Percentiles rank a stretch among this genome's conserved stretches.
Conservation (phyloP, 805 yeast species). For the Ogataea zsoltii region DNA sequence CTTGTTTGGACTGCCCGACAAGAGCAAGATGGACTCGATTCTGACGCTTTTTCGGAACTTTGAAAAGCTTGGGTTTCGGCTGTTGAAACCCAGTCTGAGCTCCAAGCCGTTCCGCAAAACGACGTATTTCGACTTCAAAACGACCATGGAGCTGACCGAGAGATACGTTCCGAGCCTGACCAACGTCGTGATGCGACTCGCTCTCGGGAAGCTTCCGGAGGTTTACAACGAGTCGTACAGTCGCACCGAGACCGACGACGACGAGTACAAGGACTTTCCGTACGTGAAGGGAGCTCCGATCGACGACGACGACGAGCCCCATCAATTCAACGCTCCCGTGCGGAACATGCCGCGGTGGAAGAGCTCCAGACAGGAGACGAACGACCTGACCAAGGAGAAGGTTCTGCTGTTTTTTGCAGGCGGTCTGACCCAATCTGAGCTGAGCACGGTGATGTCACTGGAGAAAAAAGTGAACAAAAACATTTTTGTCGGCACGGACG, state of each 20-base stretch:
- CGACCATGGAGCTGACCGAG: slow-evolving; percentile 27
- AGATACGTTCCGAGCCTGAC: slow-evolving; percentile 29
- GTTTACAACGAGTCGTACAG: slow-evolving; percentile 21
- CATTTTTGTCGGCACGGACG: slow-evolving; percentile 79
- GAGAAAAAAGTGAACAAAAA: slow-evolving; percentile 64
- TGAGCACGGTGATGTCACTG: slow-evolving; percentile 72
- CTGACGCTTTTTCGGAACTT: slow-evolving; percentile 59
- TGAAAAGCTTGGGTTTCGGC: slow-evolving; percentile 38
- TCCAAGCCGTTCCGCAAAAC: slow-evolving; percentile 47
- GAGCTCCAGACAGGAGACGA: slow-evolving; percentile 22
- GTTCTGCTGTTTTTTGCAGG: slow-evolving; percentile 84
- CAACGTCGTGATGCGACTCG: slow-evolving; percentile 29
- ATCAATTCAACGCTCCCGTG: slow-evolving; percentile 14
- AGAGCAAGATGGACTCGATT: slow-evolving; percentile 34
- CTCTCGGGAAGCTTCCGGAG: slow-evolving; percentile 30
- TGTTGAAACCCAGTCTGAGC: slow-evolving; percentile 39
- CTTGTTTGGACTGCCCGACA: slow-evolving; percentile 45
- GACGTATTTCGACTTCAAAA: slow-evolving; percentile 53
- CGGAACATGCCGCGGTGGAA: slow-evolving; percentile 35
- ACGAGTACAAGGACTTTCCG: slow-evolving; percentile 54
- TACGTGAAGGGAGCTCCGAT: slow-evolving; percentile 40
- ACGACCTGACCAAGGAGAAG: slow-evolving; percentile 52
- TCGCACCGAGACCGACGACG: slow-evolving; percentile 24
- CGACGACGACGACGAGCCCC: slow-evolving; percentile 20
- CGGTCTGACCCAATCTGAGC: slow-evolving; percentile 83